Conservation (phyloP, 352 stramenopile species). For the Globisporangium abappressorium region DNA sequence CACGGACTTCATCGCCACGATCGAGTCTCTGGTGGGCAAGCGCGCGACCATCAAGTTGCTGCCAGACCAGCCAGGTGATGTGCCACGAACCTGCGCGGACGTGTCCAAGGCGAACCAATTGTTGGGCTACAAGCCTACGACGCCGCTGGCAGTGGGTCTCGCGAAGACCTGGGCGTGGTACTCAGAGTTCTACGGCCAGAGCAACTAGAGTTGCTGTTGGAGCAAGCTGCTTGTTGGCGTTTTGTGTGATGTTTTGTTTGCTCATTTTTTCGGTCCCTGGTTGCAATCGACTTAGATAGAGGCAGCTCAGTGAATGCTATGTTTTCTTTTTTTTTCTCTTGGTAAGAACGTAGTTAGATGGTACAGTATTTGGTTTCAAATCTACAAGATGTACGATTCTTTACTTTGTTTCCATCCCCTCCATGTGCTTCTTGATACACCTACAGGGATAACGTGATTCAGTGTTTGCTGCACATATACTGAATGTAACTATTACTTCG, state of each 20-base stretch:
- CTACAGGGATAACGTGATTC: too few relatives aligned
- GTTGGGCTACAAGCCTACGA: conserved; percentile 93
- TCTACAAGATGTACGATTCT: too few relatives aligned
- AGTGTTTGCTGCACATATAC: too few relatives aligned
- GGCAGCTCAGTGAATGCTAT: not conserved
- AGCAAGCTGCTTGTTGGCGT: not conserved
- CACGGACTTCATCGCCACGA: conserved; percentile 94
- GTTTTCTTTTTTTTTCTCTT: not conserved
- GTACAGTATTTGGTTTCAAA: too few relatives aligned
- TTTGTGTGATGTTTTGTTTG: not conserved
- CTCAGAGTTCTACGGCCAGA: conserved; percentile 10
- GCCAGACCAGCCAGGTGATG: conserved; percentile 95
- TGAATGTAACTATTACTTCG: too few relatives aligned
- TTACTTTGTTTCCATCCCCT: too few relatives aligned
- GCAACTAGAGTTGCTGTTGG: not conserved
- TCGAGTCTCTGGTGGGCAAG: conserved; percentile 93
- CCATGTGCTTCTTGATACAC: too few relatives aligned
- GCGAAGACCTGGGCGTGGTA: conserved; percentile 28
- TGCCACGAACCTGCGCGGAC: conserved; percentile 95
- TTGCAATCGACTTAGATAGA: not conserved
- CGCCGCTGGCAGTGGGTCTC: conserved; percentile 93
- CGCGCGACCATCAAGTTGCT: conserved; percentile 93
- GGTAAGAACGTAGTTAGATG: not conserved
- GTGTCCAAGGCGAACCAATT: conserved; percentile 94
- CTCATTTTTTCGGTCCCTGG: not conserved